A percentile compares a stretch with the other conserved stretches of the same genome.
These are phyloP conservation scores for Solanum ossicruentum DNA, from an alignment of 257 asterid genomes.

Conservation along the genomic window DNA sequence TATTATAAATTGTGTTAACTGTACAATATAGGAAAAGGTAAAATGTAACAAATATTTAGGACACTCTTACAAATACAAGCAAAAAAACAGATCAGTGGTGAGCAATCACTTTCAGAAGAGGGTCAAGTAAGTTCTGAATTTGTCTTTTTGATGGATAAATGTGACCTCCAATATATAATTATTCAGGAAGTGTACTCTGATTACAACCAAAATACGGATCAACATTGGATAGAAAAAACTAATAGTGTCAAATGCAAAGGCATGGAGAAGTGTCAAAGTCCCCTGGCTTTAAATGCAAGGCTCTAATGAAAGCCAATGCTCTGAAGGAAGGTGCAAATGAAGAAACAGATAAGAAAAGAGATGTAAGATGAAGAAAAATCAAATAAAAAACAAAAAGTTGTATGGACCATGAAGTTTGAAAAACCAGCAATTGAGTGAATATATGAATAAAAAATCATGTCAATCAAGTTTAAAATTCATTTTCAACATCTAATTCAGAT, in stretches of 20 bases:
- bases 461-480: background rate
- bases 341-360: background rate
- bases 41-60: background rate
- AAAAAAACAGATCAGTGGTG: constrained; percentile 64
- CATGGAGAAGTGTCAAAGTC: background rate
- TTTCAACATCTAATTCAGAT: background rate
- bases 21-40: background rate
- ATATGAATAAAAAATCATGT: background rate
- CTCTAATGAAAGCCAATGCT: background rate
- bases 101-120: constrained; percentile 49
- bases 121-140: constrained; percentile 63
- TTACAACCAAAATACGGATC: constrained; percentile 39
- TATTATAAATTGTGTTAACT: background rate
- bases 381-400: background rate
- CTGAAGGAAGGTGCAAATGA: background rate
- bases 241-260: background rate
- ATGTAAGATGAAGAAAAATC: background rate
- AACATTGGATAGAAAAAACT: background rate
- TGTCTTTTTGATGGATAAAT: constrained; percentile 86
- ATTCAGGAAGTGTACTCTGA: constrained; percentile 90
- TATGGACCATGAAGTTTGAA: background rate
- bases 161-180: constrained; percentile 69
- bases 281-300: background rate
- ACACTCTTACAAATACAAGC: constrained; percentile 43
- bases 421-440: background rate